Base-by-base conservation (phyloP, 2,329 filamentous ascomycete genomes). In the Alternaria arborescens region DNA sequence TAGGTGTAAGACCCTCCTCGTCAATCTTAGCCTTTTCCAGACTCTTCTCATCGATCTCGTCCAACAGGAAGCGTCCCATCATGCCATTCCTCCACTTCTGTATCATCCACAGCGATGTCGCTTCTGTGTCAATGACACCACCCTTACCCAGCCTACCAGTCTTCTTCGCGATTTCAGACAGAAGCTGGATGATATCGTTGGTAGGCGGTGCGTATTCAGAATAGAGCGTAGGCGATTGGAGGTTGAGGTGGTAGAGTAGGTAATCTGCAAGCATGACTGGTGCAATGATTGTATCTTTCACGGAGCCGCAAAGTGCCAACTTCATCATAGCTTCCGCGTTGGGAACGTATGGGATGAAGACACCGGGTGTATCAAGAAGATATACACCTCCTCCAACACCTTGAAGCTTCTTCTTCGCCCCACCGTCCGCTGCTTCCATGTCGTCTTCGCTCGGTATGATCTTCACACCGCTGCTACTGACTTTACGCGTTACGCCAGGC, bases 251-350 rank as follows among this genome's bases (percentile, higher is more conserved):
- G 79, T 88, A 98, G 8, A 99, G 87, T 20, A 98, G 84, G 77
- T 97, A 99, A 76, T 99, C 95, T 34, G 91, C 94, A 11, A 98
- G 80, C 24, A 91, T 91, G 60, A 91, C 87, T 16, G 89, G 85
- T 1, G 90, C 86, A 54, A 99, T 89, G 38, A 98, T 85, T 0
- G 91, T 91, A 76, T 97, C 93, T 77, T 97, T 97, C 55, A 99
- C 93, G 77, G 91, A 92, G 20, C 94, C 93, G 52, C 92, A 93
- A 1, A 98, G 86, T 2, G 94, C 91, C n/a, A 99, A 86, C 79
- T 97, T 98, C 64, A 99, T 83, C 95, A 99, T 99, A 46, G 89
- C 88, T 76, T 95, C 91, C 16, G 91, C 86, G 72, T 96, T 88
- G 0, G 90, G 86, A 28, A 98, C 91, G 76, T 97, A 97, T 0